Conservation (phyloP, 805 yeast species). For the Metschnikowia lochheadii region DNA sequence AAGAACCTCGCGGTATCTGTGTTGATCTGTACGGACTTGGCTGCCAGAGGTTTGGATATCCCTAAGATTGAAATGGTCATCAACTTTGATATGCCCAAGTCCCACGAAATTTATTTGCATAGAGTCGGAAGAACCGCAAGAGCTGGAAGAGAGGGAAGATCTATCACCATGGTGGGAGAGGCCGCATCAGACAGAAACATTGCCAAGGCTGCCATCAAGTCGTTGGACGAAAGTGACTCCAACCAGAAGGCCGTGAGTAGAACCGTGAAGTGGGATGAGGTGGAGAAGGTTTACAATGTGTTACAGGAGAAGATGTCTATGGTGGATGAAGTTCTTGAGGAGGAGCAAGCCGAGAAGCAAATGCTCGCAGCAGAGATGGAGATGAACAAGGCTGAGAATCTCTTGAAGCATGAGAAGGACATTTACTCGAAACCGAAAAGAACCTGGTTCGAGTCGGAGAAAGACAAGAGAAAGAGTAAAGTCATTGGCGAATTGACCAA, state of each 20-base stretch:
- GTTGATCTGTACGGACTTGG: constrained; percentile 93
- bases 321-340: constrained; percentile 74
- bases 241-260: constrained; percentile 73
- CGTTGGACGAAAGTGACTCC: constrained; percentile 39
- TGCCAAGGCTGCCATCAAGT: constrained; percentile 84
- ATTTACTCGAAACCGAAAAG: constrained; percentile 88
- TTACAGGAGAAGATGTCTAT: constrained; percentile 57
- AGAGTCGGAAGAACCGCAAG: constrained; percentile 99
- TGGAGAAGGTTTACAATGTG: constrained; percentile 61
- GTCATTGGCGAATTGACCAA: constrained; percentile 40
- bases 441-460: constrained; percentile 86
- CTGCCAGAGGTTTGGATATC: constrained; percentile 98
- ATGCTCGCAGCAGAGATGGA: constrained; percentile 88
- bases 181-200: constrained; percentile 78
- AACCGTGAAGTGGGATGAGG: constrained; percentile 84
- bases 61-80: constrained; percentile 95
- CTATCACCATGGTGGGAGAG: constrained; percentile 93
- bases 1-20: constrained; percentile 81
- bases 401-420: constrained; percentile 75
- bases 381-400: constrained; percentile 75
- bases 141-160: constrained; percentile 95
- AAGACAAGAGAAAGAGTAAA: constrained; percentile 44
- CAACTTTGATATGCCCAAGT: constrained; percentile 93
- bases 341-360: constrained; percentile 87
- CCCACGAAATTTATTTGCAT: constrained; percentile 87